Conservation (phyloP, 1,139 yeast genomes). For the Hyphopichia buzzinii region DNA sequence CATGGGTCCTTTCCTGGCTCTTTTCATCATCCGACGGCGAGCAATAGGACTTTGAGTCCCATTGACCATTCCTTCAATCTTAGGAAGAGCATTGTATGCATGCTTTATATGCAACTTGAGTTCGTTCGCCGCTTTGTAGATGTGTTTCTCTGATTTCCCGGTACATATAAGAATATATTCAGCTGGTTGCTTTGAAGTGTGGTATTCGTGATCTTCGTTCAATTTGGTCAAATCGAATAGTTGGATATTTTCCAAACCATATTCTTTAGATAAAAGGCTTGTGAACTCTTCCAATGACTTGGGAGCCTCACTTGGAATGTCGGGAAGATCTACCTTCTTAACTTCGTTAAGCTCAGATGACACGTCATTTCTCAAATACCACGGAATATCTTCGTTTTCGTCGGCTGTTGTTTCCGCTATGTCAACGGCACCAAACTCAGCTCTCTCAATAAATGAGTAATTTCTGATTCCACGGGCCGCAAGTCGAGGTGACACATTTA, state of each 20-base stretch:
- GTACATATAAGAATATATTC: constrained; percentile 65
- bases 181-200: constrained; percentile 28
- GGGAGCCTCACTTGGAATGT: constrained; percentile 60
- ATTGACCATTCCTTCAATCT: constrained; percentile 71
- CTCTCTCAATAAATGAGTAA: constrained; percentile 4
- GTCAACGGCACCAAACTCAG: constrained; percentile 1
- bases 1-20: constrained; percentile 53
- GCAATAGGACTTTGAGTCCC: constrained; percentile 55
- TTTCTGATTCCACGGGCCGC: background rate
- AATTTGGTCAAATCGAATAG: constrained; percentile 49
- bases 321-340: constrained; percentile 36
- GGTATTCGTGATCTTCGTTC: constrained; percentile 41
- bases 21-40: constrained; percentile 60
- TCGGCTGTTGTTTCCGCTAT: background rate
- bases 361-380: constrained; percentile 59
- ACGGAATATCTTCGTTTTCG: constrained; percentile 39
- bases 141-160: constrained; percentile 76
- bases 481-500: background rate
- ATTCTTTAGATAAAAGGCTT: constrained; percentile 48
- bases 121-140: constrained; percentile 67
- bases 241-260: constrained; percentile 63
- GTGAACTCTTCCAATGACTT: constrained; percentile 43
- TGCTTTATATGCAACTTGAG: constrained; percentile 42
- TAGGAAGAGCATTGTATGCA: constrained; percentile 37
- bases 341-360: constrained; percentile 37